Conservation (phyloP, 176 grass and related monocot genomes). For the Aegilops tauschii region DNA sequence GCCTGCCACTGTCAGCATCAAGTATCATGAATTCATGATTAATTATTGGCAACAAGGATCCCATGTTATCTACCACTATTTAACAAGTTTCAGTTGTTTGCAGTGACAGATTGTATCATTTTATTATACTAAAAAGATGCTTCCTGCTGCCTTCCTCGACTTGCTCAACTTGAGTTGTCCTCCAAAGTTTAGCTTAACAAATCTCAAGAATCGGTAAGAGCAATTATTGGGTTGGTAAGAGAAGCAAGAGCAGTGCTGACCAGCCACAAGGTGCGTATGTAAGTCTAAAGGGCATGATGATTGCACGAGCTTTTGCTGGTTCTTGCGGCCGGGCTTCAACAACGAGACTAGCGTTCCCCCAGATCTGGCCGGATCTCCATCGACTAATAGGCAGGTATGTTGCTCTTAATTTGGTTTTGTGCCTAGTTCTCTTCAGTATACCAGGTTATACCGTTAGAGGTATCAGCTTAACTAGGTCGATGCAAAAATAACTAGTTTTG, state of each 20-base stretch:
- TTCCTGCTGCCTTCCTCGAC: neutral
- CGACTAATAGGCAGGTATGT: neutral
- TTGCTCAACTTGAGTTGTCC: too few species aligned
- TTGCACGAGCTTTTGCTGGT: neutral
- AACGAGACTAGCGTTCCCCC: neutral
- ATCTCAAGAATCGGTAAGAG: neutral
- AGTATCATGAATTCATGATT: too few species aligned
- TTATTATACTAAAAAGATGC: neutral
- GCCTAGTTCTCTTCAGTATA: neutral
- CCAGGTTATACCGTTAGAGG: neutral
- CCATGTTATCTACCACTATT: too few species aligned
- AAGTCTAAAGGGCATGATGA: neutral
- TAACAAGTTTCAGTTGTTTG: too few species aligned
- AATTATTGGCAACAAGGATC: too few species aligned
- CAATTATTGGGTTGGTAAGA: neutral
- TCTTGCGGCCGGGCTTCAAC: neutral
- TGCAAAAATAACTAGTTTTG: too few species aligned
- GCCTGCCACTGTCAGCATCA: too few species aligned
- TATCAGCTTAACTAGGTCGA: too few species aligned
- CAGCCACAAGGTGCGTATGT: neutral
- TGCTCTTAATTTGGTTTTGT: neutral
- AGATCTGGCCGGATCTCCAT: neutral
- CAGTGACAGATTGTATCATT: too few species aligned
- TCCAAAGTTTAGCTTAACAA: neutral
- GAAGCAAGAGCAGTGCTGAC: neutral